Base-by-base conservation (phyloP, 805 yeast species). In the Kluyveromyces lactis region DNA sequence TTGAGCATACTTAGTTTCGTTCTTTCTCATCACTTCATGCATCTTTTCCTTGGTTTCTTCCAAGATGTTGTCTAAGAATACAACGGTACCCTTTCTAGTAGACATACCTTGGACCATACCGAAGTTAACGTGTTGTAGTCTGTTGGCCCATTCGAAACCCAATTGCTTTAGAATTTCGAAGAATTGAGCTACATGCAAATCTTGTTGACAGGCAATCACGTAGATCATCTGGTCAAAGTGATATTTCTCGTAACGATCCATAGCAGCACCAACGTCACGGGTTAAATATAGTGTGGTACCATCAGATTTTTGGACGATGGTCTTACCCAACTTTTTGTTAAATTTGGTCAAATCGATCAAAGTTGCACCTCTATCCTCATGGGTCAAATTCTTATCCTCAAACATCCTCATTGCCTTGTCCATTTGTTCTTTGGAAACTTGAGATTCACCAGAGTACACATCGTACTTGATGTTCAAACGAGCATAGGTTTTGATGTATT, bases 51-150 rank as follows among this genome's bases (percentile, higher is more conserved):
- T 84, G 43, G 96, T 87, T 64, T 86, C 95, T 66, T 90, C 92
- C 52, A 92, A 71, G 52, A 92, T 92, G 56, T 77, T 82, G 64
- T 92, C 96, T 55, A 92, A 73, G 73, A 92, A 92, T n/a, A 92
- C 97, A 46, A 92, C 99, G 26, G 95, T 92, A 51, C 99, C 99
- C 66, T 80, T 85, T 71, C 99, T 81, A 43, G 98, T 92, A 19
- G 95, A 83, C 99, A 92, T 92, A 53, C 98, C 98, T 57, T 77
- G 83, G 37, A 92, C 98, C 95, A 92, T 83, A 64, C 99, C 99
- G 53, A 89, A 92, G 67, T 83, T 90, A 52, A 92, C 75, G 63
- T 90, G 97, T 55, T 72, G 73, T 52, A 90, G 69, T 43, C 72
- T 73, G 47, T 75, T 68, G 36, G 95, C 89, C 96, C 96, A 92